Percentiles rank a stretch among this genome's conserved stretches.
These are phyloP conservation scores for Endoconidiophora polonica DNA, from an alignment of 2,329 filamentous ascomycete genomes.

Conservation along the genomic window DNA sequence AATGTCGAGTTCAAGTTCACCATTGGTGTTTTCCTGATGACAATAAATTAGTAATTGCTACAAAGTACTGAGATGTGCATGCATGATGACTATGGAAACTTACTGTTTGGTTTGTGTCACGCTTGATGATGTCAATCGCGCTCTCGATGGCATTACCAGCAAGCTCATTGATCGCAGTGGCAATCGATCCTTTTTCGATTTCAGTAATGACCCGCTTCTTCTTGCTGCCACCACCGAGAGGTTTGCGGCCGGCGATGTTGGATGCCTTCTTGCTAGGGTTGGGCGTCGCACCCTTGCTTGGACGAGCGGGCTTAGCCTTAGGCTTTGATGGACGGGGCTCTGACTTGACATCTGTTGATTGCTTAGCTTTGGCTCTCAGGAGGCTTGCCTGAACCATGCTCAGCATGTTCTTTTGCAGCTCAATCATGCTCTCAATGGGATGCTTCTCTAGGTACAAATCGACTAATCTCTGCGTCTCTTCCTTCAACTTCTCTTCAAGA, in stretches of 20 bases:
- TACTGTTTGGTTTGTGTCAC: slow-evolving; percentile 62
- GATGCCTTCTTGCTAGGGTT: slow-evolving; percentile 27
- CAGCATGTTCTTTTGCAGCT: slow-evolving; percentile 44
- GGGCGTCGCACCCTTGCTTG: slow-evolving; percentile 18
- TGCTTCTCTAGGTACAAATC: slow-evolving; percentile 33
- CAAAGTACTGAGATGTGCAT: background rate
- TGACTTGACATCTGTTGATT: slow-evolving; percentile 32
- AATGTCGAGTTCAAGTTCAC: slow-evolving; percentile 43
- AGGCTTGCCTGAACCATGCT: slow-evolving; percentile 54
- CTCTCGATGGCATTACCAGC: slow-evolving; percentile 61
- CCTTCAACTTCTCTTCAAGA: slow-evolving; percentile 33
- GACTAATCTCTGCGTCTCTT: slow-evolving; percentile 43
- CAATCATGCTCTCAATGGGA: slow-evolving; percentile 34
- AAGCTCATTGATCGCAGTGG: slow-evolving; percentile 66
- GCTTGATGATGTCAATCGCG: slow-evolving; percentile 80
- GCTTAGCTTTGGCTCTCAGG: slow-evolving; percentile 51
- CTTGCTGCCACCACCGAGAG: slow-evolving; percentile 23
- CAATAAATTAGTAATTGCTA: slow-evolving; percentile 6
- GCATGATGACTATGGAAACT: slow-evolving; percentile 24
- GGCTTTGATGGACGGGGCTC: slow-evolving; percentile 41
- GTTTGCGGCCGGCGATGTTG: slow-evolving; percentile 21
- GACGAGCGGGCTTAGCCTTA: slow-evolving; percentile 34
- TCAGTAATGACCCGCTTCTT: slow-evolving; percentile 46
- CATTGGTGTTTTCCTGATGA: slow-evolving; percentile 38
- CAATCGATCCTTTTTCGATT: slow-evolving; percentile 82